Base-by-base conservation (phyloP, 2,329 filamentous ascomycete genomes). In the Penicillium expansum region DNA sequence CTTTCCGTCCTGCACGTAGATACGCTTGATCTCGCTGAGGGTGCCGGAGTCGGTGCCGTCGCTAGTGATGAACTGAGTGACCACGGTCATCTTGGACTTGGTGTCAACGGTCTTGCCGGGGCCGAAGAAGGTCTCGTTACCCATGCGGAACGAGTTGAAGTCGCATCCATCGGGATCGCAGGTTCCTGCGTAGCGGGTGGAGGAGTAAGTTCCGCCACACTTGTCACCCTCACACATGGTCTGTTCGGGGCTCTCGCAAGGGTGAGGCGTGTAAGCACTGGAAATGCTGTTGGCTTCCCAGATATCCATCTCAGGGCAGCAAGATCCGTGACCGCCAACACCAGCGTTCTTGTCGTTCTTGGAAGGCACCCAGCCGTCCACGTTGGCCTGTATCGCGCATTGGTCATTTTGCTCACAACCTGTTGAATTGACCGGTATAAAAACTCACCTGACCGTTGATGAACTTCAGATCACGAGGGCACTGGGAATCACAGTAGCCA, bases 101-200 rank as follows among this genome's bases (percentile, higher is more conserved):
- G 85, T 86, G 69, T 88, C 82, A 63, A 89, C 75, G 49, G 76
- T 85, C 69, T 77, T 78, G 61, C 79, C 79, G 0, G 80, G 75
- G 51, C 86, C 87, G 76, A 84, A 89, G 79, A 87, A 89, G 71
- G 74, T 76, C 58, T 77, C 77, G 74, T 85, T 80, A 60, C 86
- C 87, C 79, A 84, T 79, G 69, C 86, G 86, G 82, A 83, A 89
- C 38, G 80, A 70, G 81, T 88, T 88, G 81, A 86, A 88, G 71
- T 88, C 86, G 67, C 87, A 89, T 39, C 86, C 86, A 67, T 88
- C 85, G 60, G 85, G 83, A 70, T 89, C 87, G 71, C 87, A 89
- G 56, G 82, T 74, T 52, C 86, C 86, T 27, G 67, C 76, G 69
- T 88, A 88, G 60, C 86, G 84, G 64, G 80, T 74, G 48, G 64